Conservation (phyloP, 2,329 filamentous ascomycete genomes). For the Didymella exigua region DNA sequence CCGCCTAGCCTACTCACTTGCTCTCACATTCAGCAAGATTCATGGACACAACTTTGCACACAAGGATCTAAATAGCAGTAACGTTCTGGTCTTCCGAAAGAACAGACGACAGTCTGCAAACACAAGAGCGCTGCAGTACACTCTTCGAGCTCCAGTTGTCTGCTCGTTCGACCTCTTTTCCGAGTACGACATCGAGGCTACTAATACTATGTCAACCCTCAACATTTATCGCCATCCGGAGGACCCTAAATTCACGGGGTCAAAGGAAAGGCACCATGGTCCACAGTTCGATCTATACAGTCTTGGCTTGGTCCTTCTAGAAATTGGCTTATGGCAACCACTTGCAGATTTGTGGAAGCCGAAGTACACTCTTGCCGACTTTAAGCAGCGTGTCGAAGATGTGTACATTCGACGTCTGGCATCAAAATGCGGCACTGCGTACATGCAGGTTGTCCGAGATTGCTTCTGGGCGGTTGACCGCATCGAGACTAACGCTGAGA, state of each 20-base stretch:
- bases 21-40: conserved; percentile 74
- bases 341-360: conserved; percentile 64
- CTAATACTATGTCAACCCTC: conserved; percentile 48
- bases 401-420: conserved; percentile 69
- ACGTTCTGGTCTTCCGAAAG: conserved; percentile 67
- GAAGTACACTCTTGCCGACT: conserved; percentile 64
- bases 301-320: conserved; percentile 73
- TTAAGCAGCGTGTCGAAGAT: conserved; percentile 67
- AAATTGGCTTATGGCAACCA: conserved; percentile 76
- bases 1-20: conserved; percentile 72
- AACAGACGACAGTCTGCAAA: conserved; percentile 54
- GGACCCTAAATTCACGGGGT: conserved; percentile 47
- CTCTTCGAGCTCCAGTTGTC: conserved; percentile 71
- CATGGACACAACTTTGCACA: conserved; percentile 73
- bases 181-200: conserved; percentile 56
- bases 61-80: conserved; percentile 70
- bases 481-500: conserved; percentile 34
- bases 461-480: conserved; percentile 73
- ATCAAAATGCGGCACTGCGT: conserved; percentile 73
- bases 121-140: conserved; percentile 50
- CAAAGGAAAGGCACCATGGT: conserved; percentile 34
- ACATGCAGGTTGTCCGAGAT: conserved; percentile 74
- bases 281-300: conserved; percentile 70
- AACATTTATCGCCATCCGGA: conserved; percentile 73
- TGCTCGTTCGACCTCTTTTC: conserved; percentile 78